Evolutionary conservation across 2,329 filamentous ascomycete species (phyloP).

Genomic region (Colletotrichum simmondsii): DNA sequence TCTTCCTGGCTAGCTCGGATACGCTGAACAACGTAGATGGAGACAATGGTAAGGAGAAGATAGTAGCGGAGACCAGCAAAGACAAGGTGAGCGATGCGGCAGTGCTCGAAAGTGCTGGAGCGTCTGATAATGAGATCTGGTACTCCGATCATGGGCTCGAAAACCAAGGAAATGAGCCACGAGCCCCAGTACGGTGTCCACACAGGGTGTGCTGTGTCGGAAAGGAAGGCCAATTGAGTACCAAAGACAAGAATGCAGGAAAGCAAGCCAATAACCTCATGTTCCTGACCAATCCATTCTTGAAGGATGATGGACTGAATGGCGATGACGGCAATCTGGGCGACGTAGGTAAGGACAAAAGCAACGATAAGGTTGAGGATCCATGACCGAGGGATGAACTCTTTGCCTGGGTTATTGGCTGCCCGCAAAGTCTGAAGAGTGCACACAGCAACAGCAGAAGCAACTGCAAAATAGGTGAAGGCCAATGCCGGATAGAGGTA

Average conservation of each 20-base stretch:
- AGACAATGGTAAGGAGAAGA: slow-evolving; percentile 25
- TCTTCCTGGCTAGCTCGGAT: slow-evolving; percentile 35
- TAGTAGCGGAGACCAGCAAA: slow-evolving; percentile 30
- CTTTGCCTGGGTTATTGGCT: slow-evolving; percentile 43
- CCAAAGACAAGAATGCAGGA: slow-evolving; percentile 74
- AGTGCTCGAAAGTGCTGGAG: slow-evolving; percentile 38
- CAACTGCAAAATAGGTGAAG: slow-evolving; percentile 67
- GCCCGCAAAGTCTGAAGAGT: slow-evolving; percentile 60
- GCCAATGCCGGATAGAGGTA: slow-evolving; percentile 68
- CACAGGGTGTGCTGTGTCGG: slow-evolving; percentile 59
- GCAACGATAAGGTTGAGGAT: slow-evolving; percentile 55
- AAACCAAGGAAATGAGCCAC: slow-evolving; percentile 67
- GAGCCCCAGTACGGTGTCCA: slow-evolving; percentile 74
- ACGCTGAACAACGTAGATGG: slow-evolving; percentile 30
- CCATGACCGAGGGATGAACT: slow-evolving; percentile 51
- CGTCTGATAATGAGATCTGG: slow-evolving; percentile 38
- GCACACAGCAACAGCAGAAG: slow-evolving; percentile 62
- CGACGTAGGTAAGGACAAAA: slow-evolving; percentile 57
- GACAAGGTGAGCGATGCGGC: slow-evolving; percentile 27
- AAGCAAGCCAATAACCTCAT: slow-evolving; percentile 66
- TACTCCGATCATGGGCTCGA: slow-evolving; percentile 62
- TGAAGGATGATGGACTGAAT: slow-evolving; percentile 46
- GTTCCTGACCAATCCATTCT: slow-evolving; percentile 56
- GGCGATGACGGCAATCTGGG: slow-evolving; percentile 56
- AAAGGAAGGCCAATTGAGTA: slow-evolving; percentile 66